phyloP scores from a whole-genome alignment of 345 rosid genomes.

The Erodium maritimum region DNA sequence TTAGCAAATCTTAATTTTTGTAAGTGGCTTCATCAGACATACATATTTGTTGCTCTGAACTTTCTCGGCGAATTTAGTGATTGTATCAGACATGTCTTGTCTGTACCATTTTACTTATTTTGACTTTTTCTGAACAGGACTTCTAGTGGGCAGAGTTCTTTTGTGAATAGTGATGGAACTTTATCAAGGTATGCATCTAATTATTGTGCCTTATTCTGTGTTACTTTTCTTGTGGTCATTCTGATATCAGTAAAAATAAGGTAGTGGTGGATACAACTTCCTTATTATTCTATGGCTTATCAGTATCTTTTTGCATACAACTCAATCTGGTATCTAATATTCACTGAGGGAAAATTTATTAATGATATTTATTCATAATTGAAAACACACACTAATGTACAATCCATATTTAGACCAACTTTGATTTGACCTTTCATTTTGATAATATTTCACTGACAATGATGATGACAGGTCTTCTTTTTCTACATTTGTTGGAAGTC shows the following conservation, averaged over 20 bases:
- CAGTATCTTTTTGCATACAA: too few species aligned
- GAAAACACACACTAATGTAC: too few species aligned
- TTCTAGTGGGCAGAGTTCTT: conserved; percentile 25
- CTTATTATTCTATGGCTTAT: background rate
- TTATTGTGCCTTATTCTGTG: background rate
- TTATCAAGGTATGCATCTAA: conserved; percentile 34
- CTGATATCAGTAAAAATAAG: background rate
- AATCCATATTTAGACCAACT: background rate
- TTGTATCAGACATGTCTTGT: background rate
- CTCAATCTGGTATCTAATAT: too few species aligned
- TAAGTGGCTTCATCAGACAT: too few species aligned
- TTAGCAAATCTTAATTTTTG: too few species aligned
- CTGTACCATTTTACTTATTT: conserved; percentile 1
- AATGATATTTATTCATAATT: too few species aligned
- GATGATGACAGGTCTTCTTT: conserved; percentile 33
- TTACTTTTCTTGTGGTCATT: background rate
- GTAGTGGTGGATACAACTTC: background rate
- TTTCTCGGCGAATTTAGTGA: too few species aligned
- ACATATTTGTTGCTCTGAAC: too few species aligned
- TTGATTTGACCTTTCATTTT: background rate
- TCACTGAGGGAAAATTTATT: too few species aligned
- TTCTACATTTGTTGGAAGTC: conserved; percentile 21
- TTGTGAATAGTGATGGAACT: conserved; percentile 20
- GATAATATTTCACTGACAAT: conserved; percentile 4
- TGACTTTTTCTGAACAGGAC: conserved; percentile 31